Evolutionary conservation across 1,139 yeast genomes (phyloP).

Genomic region (Yamadazyma songkhlaensis): DNA sequence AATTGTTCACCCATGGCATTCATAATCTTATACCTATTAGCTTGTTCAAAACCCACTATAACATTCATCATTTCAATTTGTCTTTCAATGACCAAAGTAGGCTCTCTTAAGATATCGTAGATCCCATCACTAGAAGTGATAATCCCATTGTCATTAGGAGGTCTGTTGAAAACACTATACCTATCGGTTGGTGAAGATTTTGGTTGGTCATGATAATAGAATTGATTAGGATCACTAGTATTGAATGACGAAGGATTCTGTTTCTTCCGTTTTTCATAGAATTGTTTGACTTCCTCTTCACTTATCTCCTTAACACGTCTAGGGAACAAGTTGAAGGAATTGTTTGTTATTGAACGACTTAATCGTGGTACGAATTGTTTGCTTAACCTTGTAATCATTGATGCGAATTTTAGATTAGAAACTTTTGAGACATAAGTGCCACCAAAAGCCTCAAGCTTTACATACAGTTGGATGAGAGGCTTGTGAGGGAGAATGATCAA

Average conservation of each 20-base stretch:
- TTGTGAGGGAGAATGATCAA: too few relatives aligned
- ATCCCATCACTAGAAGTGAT: conserved; percentile 56
- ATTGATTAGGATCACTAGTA: conserved; percentile 14
- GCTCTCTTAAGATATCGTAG: conserved; percentile 60
- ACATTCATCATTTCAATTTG: conserved; percentile 86
- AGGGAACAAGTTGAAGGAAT: conserved; percentile 2
- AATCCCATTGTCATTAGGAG: conserved; percentile 45
- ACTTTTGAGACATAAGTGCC: background rate
- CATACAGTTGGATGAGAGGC: background rate
- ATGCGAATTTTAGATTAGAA: background rate
- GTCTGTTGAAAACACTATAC: conserved; percentile 30
- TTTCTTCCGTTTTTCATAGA: conserved; percentile 14
- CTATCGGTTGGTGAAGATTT: conserved; percentile 23
- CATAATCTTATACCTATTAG: conserved; percentile 73
- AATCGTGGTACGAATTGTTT: background rate
- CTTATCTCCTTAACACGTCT: conserved; percentile 34
- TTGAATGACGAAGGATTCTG: background rate
- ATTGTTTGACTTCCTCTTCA: conserved; percentile 33
- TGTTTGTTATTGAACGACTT: background rate
- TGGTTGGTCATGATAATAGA: conserved; percentile 32
- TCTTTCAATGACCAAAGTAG: conserved; percentile 83
- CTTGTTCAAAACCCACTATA: conserved; percentile 87
- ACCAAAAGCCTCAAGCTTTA: background rate
- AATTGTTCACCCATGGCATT: conserved; percentile 70
- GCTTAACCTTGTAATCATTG: conserved; percentile 1